Percentiles rank a stretch among this genome's conserved stretches.
phyloP scores from a whole-genome alignment of 2,329 filamentous ascomycete species.

The Hymenotorrendiella dingleyae region DNA sequence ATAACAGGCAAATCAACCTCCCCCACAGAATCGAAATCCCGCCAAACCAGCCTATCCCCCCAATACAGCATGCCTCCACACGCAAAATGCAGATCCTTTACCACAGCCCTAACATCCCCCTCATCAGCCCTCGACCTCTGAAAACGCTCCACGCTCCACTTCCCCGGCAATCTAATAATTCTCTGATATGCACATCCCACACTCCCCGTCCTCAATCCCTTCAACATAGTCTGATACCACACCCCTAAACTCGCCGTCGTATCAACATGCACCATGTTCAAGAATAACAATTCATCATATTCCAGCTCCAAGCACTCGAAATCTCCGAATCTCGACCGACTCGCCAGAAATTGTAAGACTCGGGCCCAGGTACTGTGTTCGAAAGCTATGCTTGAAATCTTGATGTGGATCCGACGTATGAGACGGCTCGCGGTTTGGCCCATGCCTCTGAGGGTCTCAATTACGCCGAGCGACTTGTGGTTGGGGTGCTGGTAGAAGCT shows the following conservation, averaged over 20 bases:
- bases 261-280: neutral
- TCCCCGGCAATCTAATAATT: neutral
- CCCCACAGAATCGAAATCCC: neutral
- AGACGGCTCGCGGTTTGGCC: constrained; percentile 3
- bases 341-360: neutral
- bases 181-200: neutral
- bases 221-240: neutral
- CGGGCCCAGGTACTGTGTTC: neutral
- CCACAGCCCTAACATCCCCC: neutral
- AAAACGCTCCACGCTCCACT: neutral
- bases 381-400: neutral
- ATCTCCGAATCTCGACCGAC: neutral
- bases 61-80: constrained; percentile 2
- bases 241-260: neutral
- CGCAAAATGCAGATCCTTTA: constrained; percentile 4
- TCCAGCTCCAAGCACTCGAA: neutral
- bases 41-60: neutral
- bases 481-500: neutral
- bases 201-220: neutral
- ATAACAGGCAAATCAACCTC: neutral
- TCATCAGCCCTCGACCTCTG: neutral
- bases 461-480: neutral
- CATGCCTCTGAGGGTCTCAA: constrained; percentile 9
- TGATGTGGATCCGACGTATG: neutral
- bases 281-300: neutral